A percentile compares a stretch with the other conserved stretches of the same genome.
phyloP scores from a whole-genome alignment of 305 asterid genomes.

The Striga hermonthica region DNA sequence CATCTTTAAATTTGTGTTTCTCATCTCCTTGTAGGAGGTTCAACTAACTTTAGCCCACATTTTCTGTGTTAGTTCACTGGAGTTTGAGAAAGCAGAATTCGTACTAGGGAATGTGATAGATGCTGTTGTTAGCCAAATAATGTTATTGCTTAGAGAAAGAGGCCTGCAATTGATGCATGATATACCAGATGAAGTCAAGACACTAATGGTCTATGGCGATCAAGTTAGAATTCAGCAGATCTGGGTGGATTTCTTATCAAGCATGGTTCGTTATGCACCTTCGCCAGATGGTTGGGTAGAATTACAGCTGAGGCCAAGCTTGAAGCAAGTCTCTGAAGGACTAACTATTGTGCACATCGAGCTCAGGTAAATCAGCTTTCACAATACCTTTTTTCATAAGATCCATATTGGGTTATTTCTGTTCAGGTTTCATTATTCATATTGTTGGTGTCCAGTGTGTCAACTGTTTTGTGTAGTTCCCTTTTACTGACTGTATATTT shows the following conservation, averaged over 20 bases:
- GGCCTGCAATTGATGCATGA: slow-evolving; percentile 62
- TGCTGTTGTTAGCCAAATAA: slow-evolving; percentile 85
- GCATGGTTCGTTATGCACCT: slow-evolving; percentile 48
- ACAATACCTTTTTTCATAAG: slow-evolving; percentile 6
- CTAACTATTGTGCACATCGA: slow-evolving; percentile 50
- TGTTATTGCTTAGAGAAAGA: slow-evolving; percentile 59
- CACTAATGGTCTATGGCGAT: slow-evolving; percentile 55
- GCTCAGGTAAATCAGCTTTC: slow-evolving; percentile 47
- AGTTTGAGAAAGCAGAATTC: slow-evolving; percentile 66
- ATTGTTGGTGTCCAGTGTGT: too few relatives aligned
- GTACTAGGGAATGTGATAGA: slow-evolving; percentile 64
- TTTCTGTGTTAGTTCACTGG: slow-evolving; percentile 48
- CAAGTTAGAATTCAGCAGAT: slow-evolving; percentile 72
- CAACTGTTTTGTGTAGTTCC: too few relatives aligned
- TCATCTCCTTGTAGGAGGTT: slow-evolving; percentile 20
- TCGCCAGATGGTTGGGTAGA: slow-evolving; percentile 86
- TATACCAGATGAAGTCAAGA: slow-evolving; percentile 75
- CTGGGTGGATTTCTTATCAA: slow-evolving; percentile 51
- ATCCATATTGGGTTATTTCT: slow-evolving; percentile 1
- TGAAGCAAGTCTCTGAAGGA: slow-evolving; percentile 60
- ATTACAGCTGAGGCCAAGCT: slow-evolving; percentile 64
- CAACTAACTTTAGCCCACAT: slow-evolving; percentile 23
- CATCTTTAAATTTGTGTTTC: slow-evolving; percentile 11
- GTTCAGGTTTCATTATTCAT: too few relatives aligned
- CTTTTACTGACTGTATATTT: too few relatives aligned